phyloP scores from a whole-genome alignment of 495 filamentous ascomycete genomes.

The Lophiotrema nucula region DNA sequence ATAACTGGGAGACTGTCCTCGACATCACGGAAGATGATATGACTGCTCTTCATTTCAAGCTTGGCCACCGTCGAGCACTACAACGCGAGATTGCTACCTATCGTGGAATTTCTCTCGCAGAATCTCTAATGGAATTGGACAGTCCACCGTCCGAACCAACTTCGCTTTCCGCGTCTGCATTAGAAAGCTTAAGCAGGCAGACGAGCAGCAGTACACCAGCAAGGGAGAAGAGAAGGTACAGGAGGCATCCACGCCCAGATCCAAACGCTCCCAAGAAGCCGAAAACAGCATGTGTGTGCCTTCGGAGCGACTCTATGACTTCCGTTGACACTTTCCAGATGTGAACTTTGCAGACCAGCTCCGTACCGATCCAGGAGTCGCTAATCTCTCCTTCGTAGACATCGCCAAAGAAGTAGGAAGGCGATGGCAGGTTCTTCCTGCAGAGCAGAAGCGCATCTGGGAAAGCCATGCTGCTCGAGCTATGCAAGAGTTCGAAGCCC shows the following conservation, averaged over 20 bases:
- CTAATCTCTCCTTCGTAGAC: slow-evolving; percentile 32
- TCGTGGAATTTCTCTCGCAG: slow-evolving; percentile 12
- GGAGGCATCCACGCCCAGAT: slow-evolving; percentile 35
- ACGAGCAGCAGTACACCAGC: background rate
- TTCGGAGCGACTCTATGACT: background rate
- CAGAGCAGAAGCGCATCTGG: slow-evolving; percentile 31
- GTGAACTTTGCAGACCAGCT: slow-evolving; percentile 39
- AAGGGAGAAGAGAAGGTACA: slow-evolving; percentile 34
- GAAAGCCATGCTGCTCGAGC: slow-evolving; percentile 33
- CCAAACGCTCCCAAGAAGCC: slow-evolving; percentile 37
- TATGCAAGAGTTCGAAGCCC: slow-evolving; percentile 27
- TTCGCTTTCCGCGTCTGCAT: slow-evolving; percentile 17
- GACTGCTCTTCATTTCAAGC: slow-evolving; percentile 31
- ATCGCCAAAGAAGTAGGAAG: slow-evolving; percentile 35
- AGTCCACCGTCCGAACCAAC: background rate
- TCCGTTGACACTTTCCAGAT: slow-evolving; percentile 25
- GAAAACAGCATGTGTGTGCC: slow-evolving; percentile 34
- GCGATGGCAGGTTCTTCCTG: slow-evolving; percentile 28
- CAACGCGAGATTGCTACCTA: slow-evolving; percentile 36
- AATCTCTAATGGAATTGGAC: slow-evolving; percentile 21
- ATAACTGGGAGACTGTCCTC: slow-evolving; percentile 30
- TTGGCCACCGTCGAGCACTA: slow-evolving; percentile 33
- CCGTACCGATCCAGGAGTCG: slow-evolving; percentile 29
- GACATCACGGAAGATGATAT: slow-evolving; percentile 37
- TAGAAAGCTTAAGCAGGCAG: slow-evolving; percentile 13